Evolutionary conservation across 441 rosid species (phyloP).

Genomic region (Croton laevigatus): DNA sequence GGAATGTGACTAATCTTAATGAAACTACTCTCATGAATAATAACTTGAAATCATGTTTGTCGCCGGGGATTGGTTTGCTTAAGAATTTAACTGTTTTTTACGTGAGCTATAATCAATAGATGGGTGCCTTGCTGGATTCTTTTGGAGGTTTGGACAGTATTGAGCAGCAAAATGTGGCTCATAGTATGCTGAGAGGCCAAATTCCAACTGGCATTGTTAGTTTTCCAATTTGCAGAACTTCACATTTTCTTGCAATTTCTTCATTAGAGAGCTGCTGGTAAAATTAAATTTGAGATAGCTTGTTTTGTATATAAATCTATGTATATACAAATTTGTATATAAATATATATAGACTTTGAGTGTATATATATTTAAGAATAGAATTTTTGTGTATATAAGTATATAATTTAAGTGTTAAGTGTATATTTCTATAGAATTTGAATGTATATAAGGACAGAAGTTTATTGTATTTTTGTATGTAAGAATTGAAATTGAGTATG

Average conservation of each 20-base stretch:
- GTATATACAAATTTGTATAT: too few relatives aligned
- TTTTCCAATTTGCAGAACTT: constrained; percentile 71
- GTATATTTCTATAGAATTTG: too few relatives aligned
- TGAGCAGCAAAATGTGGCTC: constrained; percentile 85
- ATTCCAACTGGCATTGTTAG: constrained; percentile 66
- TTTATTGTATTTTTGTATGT: too few relatives aligned
- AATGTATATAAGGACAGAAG: too few relatives aligned
- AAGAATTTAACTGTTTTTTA: constrained; percentile 78
- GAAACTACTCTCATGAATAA: constrained; percentile 83
- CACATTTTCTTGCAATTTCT: constrained; percentile 71
- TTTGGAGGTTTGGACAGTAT: constrained; percentile 63
- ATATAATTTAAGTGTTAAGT: too few relatives aligned
- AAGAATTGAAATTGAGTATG: too few relatives aligned
- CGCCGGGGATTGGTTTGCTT: constrained; percentile 63
- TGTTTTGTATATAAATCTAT: too few relatives aligned
- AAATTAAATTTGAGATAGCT: too few relatives aligned
- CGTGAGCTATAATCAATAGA: constrained; percentile 62
- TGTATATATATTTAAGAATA: too few relatives aligned
- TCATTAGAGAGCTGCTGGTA: constrained; percentile 82
- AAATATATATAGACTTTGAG: too few relatives aligned
- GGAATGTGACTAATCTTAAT: constrained; percentile 79
- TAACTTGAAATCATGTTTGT: constrained; percentile 71
- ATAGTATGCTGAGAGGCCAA: constrained; percentile 62
- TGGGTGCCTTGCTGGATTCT: constrained; percentile 71
- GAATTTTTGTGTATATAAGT: too few relatives aligned